Conservation (phyloP, 495 filamentous ascomycete species). For the Chaetomidium leptoderma region DNA sequence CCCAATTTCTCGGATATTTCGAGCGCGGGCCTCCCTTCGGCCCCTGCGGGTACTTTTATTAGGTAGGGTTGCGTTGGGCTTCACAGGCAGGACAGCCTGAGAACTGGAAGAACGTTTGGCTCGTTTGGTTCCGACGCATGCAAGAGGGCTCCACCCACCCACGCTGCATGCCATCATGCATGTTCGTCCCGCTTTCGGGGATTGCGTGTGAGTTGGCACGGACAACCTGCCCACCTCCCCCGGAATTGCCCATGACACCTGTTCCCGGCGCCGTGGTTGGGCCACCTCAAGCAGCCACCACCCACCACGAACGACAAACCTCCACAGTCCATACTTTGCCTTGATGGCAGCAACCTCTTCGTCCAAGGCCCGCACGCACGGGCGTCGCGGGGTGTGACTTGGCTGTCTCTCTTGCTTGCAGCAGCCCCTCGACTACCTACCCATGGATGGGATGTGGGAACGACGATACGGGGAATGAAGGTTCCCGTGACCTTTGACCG, state of each 20-base stretch:
- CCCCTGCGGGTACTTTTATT: neutral
- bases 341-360: neutral
- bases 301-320: too few relatives aligned
- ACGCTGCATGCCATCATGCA: conserved; percentile 12
- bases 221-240: neutral
- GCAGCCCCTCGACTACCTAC: too few relatives aligned
- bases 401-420: neutral
- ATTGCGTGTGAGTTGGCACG: conserved; percentile 1
- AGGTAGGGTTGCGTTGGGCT: conserved; percentile 6
- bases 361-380: neutral
- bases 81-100: neutral
- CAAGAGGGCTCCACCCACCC: neutral
- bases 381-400: too few relatives aligned
- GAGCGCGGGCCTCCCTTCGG: neutral
- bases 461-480: neutral
- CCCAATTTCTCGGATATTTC: neutral
- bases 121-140: conserved; percentile 4
- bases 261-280: conserved; percentile 9
- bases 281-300: neutral
- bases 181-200: neutral
- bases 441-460: neutral
- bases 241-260: neutral
- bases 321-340: too few relatives aligned
- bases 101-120: neutral
- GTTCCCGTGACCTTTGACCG: neutral